Evolutionary conservation across 2,329 filamentous ascomycete genomes (phyloP).

Genomic region (Pyrenophora tritici-repentis): DNA sequence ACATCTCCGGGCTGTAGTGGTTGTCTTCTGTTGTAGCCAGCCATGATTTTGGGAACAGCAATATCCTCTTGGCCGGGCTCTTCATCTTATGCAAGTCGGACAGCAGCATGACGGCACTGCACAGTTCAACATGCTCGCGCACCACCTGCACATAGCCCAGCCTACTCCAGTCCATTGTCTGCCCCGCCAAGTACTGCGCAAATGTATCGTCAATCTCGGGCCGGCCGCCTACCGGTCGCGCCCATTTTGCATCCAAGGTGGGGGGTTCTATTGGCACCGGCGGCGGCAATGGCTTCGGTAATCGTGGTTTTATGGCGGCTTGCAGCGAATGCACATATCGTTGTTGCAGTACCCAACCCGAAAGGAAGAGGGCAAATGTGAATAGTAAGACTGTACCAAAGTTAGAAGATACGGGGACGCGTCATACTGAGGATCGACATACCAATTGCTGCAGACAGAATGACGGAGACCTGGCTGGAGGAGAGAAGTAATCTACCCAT

Average conservation of each 20-base stretch:
- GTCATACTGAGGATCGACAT: constrained; percentile 36
- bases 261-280: constrained; percentile 41
- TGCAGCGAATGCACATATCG: constrained; percentile 80
- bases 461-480: constrained; percentile 71
- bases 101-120: constrained; percentile 56
- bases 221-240: constrained; percentile 35
- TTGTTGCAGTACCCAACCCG: constrained; percentile 86
- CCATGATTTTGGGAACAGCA: constrained; percentile 53
- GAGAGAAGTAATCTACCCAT: constrained; percentile 64
- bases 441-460: constrained; percentile 68
- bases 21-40: constrained; percentile 43
- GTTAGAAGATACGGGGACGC: neutral
- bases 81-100: constrained; percentile 52
- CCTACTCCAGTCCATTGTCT: constrained; percentile 51
- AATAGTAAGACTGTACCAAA: constrained; percentile 66
- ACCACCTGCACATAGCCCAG: constrained; percentile 56
- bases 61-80: constrained; percentile 52
- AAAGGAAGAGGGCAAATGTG: constrained; percentile 81
- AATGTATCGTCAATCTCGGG: constrained; percentile 38
- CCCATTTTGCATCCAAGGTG: constrained; percentile 46
- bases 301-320: constrained; percentile 66
- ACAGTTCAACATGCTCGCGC: constrained; percentile 53
- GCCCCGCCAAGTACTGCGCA: constrained; percentile 39
- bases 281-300: constrained; percentile 47
- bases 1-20: constrained; percentile 49